Evolutionary conservation across 352 stramenopile genomes (phyloP).

Genomic region (Pythium dissimile): DNA sequence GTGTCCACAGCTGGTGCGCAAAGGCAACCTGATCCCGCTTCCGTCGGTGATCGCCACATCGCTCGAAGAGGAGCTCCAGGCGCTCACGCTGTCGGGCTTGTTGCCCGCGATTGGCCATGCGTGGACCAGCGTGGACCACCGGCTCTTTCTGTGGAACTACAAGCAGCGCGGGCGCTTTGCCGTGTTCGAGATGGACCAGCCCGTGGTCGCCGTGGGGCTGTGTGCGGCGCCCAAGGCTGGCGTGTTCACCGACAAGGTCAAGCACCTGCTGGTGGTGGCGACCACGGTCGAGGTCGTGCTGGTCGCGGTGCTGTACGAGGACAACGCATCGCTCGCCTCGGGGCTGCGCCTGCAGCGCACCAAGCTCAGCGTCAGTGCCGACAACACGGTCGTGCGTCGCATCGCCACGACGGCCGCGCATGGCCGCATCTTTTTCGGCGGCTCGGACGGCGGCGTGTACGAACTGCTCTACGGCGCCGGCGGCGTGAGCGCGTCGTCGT

Average conservation of each 20-base stretch:
- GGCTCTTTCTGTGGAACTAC: slow-evolving; percentile 96
- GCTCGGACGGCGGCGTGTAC: slow-evolving; percentile 94
- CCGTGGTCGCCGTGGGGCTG: slow-evolving; percentile 91
- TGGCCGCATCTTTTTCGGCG: slow-evolving; percentile 95
- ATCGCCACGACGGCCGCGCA: slow-evolving; percentile 74
- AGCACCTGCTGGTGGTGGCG: slow-evolving; percentile 93
- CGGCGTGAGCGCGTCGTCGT: not conserved
- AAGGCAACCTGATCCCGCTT: slow-evolving; percentile 62
- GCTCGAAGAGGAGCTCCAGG: slow-evolving; percentile 63
- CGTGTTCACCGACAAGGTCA: slow-evolving; percentile 93
- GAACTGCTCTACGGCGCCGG: slow-evolving; percentile 83
- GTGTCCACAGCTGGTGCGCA: slow-evolving; percentile 76
- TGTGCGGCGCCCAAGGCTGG: slow-evolving; percentile 77
- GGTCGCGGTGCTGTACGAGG: slow-evolving; percentile 82
- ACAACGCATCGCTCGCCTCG: slow-evolving; percentile 34
- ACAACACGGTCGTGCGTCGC: slow-evolving; percentile 91
- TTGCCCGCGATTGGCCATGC: slow-evolving; percentile 88
- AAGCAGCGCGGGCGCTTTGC: slow-evolving; percentile 68
- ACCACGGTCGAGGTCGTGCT: slow-evolving; percentile 95
- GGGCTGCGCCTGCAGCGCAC: slow-evolving; percentile 60
- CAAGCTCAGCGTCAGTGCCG: slow-evolving; percentile 90
- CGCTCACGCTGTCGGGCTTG: slow-evolving; percentile 89
- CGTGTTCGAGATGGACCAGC: slow-evolving; percentile 90
- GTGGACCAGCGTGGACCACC: slow-evolving; percentile 95
- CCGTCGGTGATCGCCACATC: slow-evolving; percentile 65